These are phyloP conservation scores for Silene vulgaris DNA, from an alignment of 179 eudicot species.

Conservation along the genomic window DNA sequence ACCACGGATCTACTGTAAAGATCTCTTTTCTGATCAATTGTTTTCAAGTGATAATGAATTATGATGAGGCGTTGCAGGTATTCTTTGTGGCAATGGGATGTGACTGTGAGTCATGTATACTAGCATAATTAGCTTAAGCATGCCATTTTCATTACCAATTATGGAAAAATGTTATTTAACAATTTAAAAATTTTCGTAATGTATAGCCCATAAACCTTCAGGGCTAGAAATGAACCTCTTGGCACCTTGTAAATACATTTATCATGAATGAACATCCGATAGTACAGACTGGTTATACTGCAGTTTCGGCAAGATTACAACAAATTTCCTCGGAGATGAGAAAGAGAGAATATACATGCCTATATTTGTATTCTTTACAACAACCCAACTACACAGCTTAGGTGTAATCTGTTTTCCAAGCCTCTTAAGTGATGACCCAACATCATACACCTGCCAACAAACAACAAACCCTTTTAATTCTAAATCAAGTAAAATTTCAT, in stretches of 20 bases:
- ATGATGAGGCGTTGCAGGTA: too few relatives aligned
- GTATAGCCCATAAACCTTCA: not conserved
- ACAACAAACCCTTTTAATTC: not conserved
- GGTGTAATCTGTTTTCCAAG: constrained; percentile 82
- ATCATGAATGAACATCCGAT: constrained; percentile 19
- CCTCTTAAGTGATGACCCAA: constrained; percentile 88
- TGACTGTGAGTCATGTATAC: too few relatives aligned
- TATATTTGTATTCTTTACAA: constrained; percentile 38
- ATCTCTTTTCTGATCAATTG: too few relatives aligned
- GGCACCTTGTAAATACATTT: constrained; percentile 8
- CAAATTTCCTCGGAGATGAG: constrained; percentile 26
- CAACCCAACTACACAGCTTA: constrained; percentile 81
- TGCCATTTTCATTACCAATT: too few relatives aligned
- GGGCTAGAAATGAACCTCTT: not conserved
- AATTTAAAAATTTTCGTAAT: not conserved
- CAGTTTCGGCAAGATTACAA: constrained; percentile 24
- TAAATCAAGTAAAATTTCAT: constrained; percentile 8
- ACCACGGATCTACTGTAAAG: too few relatives aligned
- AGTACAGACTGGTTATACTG: constrained; percentile 14
- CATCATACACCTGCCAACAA: constrained; percentile 81
- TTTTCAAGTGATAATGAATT: too few relatives aligned
- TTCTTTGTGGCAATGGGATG: too few relatives aligned
- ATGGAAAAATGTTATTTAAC: too few relatives aligned
- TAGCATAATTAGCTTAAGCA: too few relatives aligned
- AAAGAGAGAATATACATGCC: constrained; percentile 42